Evolutionary conservation across 805 yeast genomes (phyloP), one percentile per base, ranked within the genome.

Genomic region (Zygosaccharomyces rouxii): DNA sequence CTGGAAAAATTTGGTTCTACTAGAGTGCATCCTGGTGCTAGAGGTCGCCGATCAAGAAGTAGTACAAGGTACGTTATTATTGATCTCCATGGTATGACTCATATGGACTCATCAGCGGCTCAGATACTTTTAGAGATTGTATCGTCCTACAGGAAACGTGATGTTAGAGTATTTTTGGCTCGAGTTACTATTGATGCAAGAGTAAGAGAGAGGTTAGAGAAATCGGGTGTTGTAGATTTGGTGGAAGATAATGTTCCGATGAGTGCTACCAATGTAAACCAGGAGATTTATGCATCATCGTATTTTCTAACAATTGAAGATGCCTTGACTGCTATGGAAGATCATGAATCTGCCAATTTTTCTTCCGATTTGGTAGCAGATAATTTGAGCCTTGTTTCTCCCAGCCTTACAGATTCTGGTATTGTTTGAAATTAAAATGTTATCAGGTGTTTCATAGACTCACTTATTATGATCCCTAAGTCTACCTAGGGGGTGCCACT

Each of bases 71-170:
- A 77, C 51, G 72, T 89, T n/a, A 71, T 89, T 1, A 78, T 89
- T 57, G 96, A 89, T 58, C 67, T 90, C 53, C 76, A 83, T 48
- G 96, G 96, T 1, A 86, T 89, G 95, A 79, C 86, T 3, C 76
- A 75, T 3, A 75, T 89, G 47, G 97, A 89, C 56, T 79, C 95
- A 0, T 77, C 88, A 0, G 95, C 96, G 0, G 82, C 86, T 0
- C 89, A 86, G 55, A 82, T 82, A 2, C 68, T 89, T 38, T 62
- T 66, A 47, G 88, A 82, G 52, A 79, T 85, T n/a, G 67, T 89
- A 3, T 56, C 64, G 2, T 69, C 73, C 11, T 87, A 87, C 61
- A 70, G 69, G n/a, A 71, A 64, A 14, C 72, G 84, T 42, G 73
- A 73, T 2, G 80, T 85, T 6, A 65, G 68, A 7, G 84, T 87